Evolutionary conservation across 169 alveolate genomes (phyloP).

Genomic region (Eimeria maxima): DNA sequence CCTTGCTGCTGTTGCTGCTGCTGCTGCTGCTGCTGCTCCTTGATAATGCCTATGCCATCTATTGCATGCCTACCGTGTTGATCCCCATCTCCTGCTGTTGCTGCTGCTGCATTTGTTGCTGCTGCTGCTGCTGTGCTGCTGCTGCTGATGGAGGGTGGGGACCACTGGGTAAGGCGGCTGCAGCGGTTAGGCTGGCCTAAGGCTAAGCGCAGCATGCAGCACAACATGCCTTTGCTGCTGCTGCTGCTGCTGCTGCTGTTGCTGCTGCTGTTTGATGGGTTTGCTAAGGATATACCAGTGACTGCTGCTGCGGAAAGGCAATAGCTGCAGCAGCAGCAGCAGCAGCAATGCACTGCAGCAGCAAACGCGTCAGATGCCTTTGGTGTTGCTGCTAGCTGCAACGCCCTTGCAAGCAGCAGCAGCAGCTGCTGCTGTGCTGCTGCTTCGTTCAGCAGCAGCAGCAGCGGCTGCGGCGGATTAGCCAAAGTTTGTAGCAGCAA

Average conservation of each 20-base stretch:
- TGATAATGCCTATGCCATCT: not conserved
- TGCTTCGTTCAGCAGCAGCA: conserved; percentile 22
- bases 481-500: not conserved
- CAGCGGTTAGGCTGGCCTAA: not conserved
- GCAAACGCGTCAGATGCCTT: not conserved
- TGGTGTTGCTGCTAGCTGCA: not conserved
- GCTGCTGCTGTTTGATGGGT: conserved; percentile 1
- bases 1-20: conserved; percentile 28
- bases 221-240: not conserved
- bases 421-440: too few relatives aligned
- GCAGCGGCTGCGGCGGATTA: conserved; percentile 46
- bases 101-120: conserved; percentile 22
- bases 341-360: too few relatives aligned
- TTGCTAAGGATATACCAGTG: not conserved
- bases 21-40: conserved; percentile 25
- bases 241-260: conserved; percentile 53
- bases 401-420: conserved; percentile 24
- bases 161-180: not conserved
- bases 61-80: not conserved
- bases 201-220: not conserved
- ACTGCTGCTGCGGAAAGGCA: not conserved
- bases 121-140: not conserved
- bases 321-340: too few relatives aligned
- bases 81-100: conserved; percentile 4
- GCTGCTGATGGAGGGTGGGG: not conserved